phyloP scores from a whole-genome alignment of 768 basidiomycete species.

The Boletus fagicola region DNA sequence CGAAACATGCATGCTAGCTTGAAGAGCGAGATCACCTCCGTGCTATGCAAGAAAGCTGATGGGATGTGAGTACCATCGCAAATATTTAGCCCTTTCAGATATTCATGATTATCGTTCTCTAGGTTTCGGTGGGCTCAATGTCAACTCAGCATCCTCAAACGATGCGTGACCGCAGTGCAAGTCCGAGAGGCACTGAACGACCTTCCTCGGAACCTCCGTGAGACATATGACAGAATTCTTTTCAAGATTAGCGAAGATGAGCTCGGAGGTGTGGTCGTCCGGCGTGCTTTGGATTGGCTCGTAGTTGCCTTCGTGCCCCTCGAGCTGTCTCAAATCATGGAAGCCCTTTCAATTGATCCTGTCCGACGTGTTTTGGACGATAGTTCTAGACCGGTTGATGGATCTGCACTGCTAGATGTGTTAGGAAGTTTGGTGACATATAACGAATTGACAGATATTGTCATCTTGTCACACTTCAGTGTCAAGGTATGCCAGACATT shows the following conservation, averaged over 20 bases:
- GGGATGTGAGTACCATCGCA: background rate
- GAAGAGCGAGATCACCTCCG: background rate
- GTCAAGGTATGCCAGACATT: background rate
- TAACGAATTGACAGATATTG: background rate
- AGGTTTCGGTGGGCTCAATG: background rate
- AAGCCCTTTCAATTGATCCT: background rate
- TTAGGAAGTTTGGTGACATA: background rate
- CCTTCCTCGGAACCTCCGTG: background rate
- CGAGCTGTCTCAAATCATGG: background rate
- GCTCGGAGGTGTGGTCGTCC: background rate
- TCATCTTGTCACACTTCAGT: slow-evolving; percentile 4
- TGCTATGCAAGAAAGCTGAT: background rate
- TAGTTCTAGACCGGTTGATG: background rate
- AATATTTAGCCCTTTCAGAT: background rate
- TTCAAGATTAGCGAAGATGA: background rate
- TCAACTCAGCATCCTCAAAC: background rate
- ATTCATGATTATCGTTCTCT: background rate
- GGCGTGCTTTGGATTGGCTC: background rate
- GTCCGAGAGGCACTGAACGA: background rate
- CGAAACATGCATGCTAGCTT: background rate
- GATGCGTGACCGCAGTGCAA: background rate
- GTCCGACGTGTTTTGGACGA: background rate
- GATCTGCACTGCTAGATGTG: background rate
- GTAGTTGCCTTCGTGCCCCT: background rate
- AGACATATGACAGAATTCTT: background rate